Evolutionary conservation across 2,329 filamentous ascomycete genomes (phyloP).

Genomic region (Onygenales sp.): DNA sequence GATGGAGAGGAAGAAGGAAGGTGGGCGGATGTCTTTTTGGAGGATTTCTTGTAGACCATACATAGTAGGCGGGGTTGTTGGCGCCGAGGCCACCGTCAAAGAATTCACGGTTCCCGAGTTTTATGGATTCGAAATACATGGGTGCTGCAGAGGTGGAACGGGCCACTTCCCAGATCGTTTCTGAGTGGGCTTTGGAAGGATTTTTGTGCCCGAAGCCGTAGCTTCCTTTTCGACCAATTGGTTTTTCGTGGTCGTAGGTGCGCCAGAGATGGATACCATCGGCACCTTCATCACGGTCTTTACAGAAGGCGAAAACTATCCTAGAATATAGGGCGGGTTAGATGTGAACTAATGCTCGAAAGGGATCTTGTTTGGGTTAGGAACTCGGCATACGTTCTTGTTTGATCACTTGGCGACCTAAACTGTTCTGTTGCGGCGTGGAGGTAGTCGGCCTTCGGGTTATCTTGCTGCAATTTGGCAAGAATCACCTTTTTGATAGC

Average conservation of each 20-base stretch:
- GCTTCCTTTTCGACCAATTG: neutral
- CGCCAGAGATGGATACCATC: neutral
- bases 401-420: neutral
- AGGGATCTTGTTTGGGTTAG: no score
- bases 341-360: neutral
- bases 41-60: slow-evolving; percentile 20
- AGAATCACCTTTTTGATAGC: neutral
- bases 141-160: slow-evolving; percentile 45
- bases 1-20: slow-evolving; percentile 17
- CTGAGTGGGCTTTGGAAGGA: neutral
- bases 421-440: neutral
- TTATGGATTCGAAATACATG: slow-evolving; percentile 12
- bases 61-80: slow-evolving; percentile 27
- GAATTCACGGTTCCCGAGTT: slow-evolving; percentile 15
- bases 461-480: neutral
- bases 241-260: neutral
- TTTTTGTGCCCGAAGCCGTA: neutral
- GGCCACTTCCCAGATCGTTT: slow-evolving; percentile 42
- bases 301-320: neutral
- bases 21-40: slow-evolving; percentile 10
- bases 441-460: neutral
- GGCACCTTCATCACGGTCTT: neutral
- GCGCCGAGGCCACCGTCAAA: slow-evolving; percentile 24
- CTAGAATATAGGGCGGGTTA: neutral
- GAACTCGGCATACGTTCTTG: neutral